phyloP scores from a whole-genome alignment of 345 rosid species.

The Sonneratia caseolaris region DNA sequence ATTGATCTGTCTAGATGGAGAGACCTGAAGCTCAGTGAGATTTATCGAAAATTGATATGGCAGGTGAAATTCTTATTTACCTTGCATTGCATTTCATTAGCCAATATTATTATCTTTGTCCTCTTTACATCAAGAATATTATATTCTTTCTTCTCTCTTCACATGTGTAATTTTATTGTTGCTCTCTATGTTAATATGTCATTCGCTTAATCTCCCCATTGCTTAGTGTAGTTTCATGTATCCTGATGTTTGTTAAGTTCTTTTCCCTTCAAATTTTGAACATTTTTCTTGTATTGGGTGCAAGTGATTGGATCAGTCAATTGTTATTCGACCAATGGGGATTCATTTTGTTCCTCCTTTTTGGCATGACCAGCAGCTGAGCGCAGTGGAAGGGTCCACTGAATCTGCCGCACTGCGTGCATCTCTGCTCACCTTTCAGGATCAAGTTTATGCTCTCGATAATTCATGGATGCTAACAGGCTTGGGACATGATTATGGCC shows the following conservation, averaged over 20 bases:
- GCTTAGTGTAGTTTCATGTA: too few species aligned
- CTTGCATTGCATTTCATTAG: not conserved
- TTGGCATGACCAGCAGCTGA: not conserved
- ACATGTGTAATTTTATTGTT: too few species aligned
- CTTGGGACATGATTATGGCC: constrained; percentile 10
- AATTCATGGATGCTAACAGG: constrained; percentile 11
- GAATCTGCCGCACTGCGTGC: constrained; percentile 4
- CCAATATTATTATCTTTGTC: not conserved
- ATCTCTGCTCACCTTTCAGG: constrained; percentile 9
- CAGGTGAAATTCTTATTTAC: constrained; percentile 1
- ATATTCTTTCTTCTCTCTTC: too few species aligned
- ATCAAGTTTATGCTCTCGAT: constrained; percentile 5
- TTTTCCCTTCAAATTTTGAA: too few species aligned
- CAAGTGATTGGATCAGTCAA: too few species aligned
- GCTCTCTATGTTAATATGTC: too few species aligned
- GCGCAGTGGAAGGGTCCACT: not conserved
- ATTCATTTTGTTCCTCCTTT: not conserved
- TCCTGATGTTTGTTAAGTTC: too few species aligned
- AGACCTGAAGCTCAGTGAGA: constrained; percentile 38
- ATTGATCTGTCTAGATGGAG: constrained; percentile 79
- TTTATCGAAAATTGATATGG: constrained; percentile 33
- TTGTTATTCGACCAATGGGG: not conserved
- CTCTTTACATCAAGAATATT: not conserved
- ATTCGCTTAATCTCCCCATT: too few species aligned
- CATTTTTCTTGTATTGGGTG: too few species aligned